phyloP scores from a whole-genome alignment of 352 stramenopile species.

The Pythium utonaiense region DNA sequence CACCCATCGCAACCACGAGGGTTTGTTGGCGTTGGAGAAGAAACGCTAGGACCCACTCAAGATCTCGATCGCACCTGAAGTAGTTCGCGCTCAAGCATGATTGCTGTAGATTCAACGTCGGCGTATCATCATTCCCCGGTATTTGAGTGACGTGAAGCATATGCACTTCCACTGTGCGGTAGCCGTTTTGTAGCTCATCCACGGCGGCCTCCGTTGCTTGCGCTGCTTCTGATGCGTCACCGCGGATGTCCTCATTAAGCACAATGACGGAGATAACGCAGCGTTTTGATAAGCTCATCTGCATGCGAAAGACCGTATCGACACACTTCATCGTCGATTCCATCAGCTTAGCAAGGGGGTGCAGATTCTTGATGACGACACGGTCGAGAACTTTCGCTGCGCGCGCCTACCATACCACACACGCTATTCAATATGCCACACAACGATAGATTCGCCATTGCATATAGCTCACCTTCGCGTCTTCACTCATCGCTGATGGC shows the following conservation, averaged over 20 bases:
- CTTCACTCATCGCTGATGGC: slow-evolving; percentile 1
- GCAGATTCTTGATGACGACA: neutral
- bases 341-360: neutral
- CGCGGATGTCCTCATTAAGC: neutral
- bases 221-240: neutral
- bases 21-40: slow-evolving; percentile 3
- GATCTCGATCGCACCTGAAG: neutral
- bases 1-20: neutral
- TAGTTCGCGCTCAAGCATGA: neutral
- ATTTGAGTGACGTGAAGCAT: neutral
- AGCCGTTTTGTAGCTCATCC: neutral
- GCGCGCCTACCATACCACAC: neutral
- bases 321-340: neutral
- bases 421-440: neutral
- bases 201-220: neutral
- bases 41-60: slow-evolving; percentile 22
- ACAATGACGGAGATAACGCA: neutral
- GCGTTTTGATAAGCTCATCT: neutral
- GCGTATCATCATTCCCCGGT: neutral
- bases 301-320: neutral
- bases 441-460: neutral
- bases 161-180: neutral
- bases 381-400: neutral
- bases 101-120: neutral
- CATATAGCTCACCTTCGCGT: neutral